Evolutionary conservation across 768 basidiomycete species (phyloP), one percentile per base, ranked within the genome.

Genomic region (Harrya chromipes): DNA sequence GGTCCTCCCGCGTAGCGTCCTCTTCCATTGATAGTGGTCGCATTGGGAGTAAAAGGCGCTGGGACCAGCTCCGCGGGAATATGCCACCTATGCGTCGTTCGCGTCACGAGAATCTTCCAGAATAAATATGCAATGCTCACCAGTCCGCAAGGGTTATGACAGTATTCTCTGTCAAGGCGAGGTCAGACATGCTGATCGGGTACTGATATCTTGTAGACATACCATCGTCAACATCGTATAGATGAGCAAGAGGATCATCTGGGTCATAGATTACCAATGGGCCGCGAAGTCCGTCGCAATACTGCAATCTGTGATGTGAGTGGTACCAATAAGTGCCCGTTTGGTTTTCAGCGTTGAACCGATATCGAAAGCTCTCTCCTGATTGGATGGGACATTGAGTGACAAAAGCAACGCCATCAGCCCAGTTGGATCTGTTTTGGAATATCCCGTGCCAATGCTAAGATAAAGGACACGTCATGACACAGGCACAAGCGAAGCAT

Each of bases 241-340:
- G 47, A 11, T 57, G 31, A 2, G 47, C 56, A 44, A 66, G 67
- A 14, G 77, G 78, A 51, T 79, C 77, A 13, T 69, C 26, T 16
- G 73, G 72, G 58, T 78, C 76, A 50, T 77, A 78, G 26, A 78
- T 68, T 9, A 78, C 61, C 36, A 78, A 49, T 0, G 73, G 65
- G 14, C 75, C 75, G 16, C 73, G 67, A 21, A 73, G 58, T 14
- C 75, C 73, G 33, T 76, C 74, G 39, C 76, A 75, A 20, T 66
- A 68, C 55, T 76, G 75, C 13, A 62, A 56, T 5, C 50, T 51
- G 24, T 69, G 54, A 52, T 77, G 76, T 21, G 72, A 73, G 49
- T 77, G 76, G 42, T 76, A 77, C 77, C 77, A 79, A 48, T 67
- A 79, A 0, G 75, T 78, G 6, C 77, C 78, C 2, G 73, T 63